Base-by-base conservation (phyloP, 2,329 filamentous ascomycete species). In the Penicillium sp. region DNA sequence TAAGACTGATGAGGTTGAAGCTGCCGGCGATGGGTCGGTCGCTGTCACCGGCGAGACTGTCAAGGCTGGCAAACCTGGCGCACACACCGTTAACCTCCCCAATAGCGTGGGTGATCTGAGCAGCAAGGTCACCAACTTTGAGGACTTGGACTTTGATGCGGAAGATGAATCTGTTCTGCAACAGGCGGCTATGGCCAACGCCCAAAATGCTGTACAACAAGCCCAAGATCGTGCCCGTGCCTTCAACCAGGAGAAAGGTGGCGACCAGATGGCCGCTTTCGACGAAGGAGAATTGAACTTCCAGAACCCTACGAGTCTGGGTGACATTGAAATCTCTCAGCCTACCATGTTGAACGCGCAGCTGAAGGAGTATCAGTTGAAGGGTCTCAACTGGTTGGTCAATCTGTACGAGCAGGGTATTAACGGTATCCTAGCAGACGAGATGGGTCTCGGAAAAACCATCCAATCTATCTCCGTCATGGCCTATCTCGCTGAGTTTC, bases 281-380 rank as follows among this genome's bases (percentile, higher is more conserved):
- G 92, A 97, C 56, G 92, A 97, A 68, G 93, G 92, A 66, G 94
- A 99, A 77, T 90, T 99, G 89, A 99, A 99, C 78, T 99, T 99
- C 81, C 94, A 99, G 77, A 97, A 99, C 72, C 94, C 94, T 0
- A 94, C 92, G 4, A 94, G 93, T 68, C 82, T 99, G 66, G 93
- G 93, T 66, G 92, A 94, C 66, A 91, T 96, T 63, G 90, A 96
- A 68, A 91, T 99, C 54, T 88, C 92, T 60, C 94, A 99, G 72
- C 94, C 94, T 8, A 95, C 92, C 75, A 86, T 97, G 77, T 85
- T 99, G 68, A 92, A 90, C 61, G 90, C 92, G 49, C 90, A 96
- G 71, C 85, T 99, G 69, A 99, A 99, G 73, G 94, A 99, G 74
- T 99, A 99, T 77, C 94, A 99, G 79, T 81, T 99, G 72, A 99